These are phyloP conservation scores for Jackrogersella multiformis DNA, from an alignment of 495 filamentous ascomycete genomes.

Conservation along the genomic window DNA sequence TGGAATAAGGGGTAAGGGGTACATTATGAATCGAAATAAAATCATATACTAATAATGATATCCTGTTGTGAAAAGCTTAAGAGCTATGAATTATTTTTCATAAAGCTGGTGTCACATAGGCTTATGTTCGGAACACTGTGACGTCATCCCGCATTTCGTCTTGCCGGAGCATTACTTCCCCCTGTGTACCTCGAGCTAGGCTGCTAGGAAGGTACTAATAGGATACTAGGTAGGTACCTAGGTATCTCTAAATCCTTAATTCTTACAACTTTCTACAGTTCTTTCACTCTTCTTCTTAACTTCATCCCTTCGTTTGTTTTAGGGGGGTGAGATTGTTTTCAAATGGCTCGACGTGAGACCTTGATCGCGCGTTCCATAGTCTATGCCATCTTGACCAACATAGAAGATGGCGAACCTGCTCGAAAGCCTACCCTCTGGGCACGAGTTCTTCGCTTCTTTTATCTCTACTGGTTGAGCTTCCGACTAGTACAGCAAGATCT, in stretches of 20 bases:
- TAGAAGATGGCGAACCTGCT: conserved; percentile 29
- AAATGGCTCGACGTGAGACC: conserved; percentile 39
- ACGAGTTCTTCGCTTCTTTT: conserved; percentile 49
- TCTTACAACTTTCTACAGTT: not conserved
- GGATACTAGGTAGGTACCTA: not conserved
- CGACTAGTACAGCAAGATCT: conserved; percentile 50
- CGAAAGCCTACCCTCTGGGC: conserved; percentile 39
- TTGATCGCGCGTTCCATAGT: conserved; percentile 50
- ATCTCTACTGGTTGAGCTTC: conserved; percentile 51
- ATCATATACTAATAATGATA: not conserved
- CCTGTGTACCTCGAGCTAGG: not conserved
- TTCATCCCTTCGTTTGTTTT: not conserved
- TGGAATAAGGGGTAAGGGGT: not conserved
- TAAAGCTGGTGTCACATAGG: not conserved
- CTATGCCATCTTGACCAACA: conserved; percentile 35
- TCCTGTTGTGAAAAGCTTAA: not conserved
- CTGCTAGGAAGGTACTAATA: not conserved
- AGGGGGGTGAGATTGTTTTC: not conserved
- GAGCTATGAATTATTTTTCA: not conserved
- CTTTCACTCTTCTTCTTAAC: not conserved
- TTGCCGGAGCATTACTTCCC: conserved; percentile 29
- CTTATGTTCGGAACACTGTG: not conserved
- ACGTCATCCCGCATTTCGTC: conserved; percentile 17
- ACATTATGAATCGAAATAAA: not conserved
- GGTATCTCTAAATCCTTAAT: not conserved